These are phyloP conservation scores for Rhodotorula sp. DNA, from an alignment of 1,284 basidiomycete genomes.

Conservation along the genomic window DNA sequence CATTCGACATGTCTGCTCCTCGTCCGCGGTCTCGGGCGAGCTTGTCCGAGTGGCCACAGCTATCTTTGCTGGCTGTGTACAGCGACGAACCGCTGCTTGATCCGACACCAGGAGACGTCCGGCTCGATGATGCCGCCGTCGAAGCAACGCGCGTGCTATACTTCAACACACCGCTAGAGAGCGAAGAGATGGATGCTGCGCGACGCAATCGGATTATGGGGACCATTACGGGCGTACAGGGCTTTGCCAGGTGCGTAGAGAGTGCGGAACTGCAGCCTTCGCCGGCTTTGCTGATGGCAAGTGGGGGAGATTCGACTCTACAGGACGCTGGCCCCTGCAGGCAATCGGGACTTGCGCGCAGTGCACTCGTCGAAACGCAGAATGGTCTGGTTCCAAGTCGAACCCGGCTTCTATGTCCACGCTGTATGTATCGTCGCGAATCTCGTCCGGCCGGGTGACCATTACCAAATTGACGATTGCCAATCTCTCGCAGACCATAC, in stretches of 20 bases:
- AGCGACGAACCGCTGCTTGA: constrained; percentile 12
- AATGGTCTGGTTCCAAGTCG: constrained; percentile 40
- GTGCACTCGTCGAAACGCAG: constrained; percentile 32
- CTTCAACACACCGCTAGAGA: constrained; percentile 4
- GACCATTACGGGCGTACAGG: constrained; percentile 33
- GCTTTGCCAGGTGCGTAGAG: constrained; percentile 33
- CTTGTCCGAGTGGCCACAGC: constrained; percentile 17
- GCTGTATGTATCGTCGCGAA: constrained; percentile 15
- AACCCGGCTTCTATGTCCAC: constrained; percentile 36
- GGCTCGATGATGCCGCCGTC: constrained; percentile 17
- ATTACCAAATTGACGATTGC: no score
- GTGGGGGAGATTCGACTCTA: neutral
- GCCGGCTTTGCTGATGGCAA: constrained; percentile 3
- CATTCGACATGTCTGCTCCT: neutral
- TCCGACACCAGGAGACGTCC: neutral
- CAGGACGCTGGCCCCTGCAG: constrained; percentile 24
- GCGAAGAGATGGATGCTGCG: neutral
- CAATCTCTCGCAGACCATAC: neutral
- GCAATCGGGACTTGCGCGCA: constrained; percentile 1
- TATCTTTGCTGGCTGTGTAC: constrained; percentile 28
- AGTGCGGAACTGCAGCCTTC: neutral
- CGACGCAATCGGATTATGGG: constrained; percentile 26
- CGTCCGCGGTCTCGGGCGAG: neutral
- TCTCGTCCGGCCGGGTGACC: no score
- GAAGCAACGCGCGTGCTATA: constrained; percentile 30